Evolutionary conservation across 1,139 yeast species (phyloP), one percentile per base, ranked within the genome.

Genomic region (Yamadazyma kanchanaburiensis): DNA sequence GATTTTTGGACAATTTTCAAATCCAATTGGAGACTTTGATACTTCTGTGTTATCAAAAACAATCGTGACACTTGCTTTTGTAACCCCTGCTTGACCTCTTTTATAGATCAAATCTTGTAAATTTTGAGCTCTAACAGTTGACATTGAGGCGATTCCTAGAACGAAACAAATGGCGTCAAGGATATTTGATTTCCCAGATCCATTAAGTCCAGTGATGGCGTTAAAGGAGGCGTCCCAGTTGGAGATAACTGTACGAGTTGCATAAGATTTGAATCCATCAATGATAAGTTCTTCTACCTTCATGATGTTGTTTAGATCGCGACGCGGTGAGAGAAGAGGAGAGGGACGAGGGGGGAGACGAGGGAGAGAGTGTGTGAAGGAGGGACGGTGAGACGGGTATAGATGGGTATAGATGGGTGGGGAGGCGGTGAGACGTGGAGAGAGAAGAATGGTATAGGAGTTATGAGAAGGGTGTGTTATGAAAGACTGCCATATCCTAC

Each of bases 251-350:
- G 98, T 91, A 64, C 98, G 84, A 1, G 95, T 84, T 14, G 97
- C 96, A 49, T 94, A 94, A 17, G 96, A 88, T 62, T 94, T 94
- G 74, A 94, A 94, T 28, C 99, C 99, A 59, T 94, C 98, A 32
- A 94, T 81, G 42, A 94, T 88, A 38, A 94, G 74, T 55, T 94
- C 98, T 49, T 89, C 96, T 8, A 94, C 95, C 60, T 80, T 83
- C 98, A 91, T 91, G n/a, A n/a, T n/a, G 26, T n/a, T 10, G 21
- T 24, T 12, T 14, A 6, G 20, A 24, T 6, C 11, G 26, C 26
- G 12, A 14, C n/a, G n/a, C n/a, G n/a, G n/a, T n/a, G n/a, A n/a
- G n/a, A n/a, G n/a, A n/a, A n/a, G n/a, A n/a, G n/a, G n/a, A n/a
- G n/a, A n/a, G n/a, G n/a, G n/a, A n/a, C n/a, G n/a, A n/a, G n/a